These are phyloP conservation scores for Rhododendron williamsianum DNA, from an alignment of 148 eudicot species.

Conservation along the genomic window DNA sequence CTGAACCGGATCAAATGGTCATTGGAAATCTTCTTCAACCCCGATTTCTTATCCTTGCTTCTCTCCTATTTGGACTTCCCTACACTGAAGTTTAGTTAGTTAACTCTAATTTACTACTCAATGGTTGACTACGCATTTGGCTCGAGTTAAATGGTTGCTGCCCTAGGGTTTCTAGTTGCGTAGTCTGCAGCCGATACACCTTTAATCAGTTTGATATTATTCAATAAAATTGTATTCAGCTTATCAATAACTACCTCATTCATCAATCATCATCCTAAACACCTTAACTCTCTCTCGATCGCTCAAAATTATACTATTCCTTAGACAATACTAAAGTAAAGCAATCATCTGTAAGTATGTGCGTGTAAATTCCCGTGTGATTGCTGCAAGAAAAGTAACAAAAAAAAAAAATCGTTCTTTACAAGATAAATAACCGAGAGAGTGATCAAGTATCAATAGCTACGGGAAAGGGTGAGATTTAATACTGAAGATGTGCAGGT, in stretches of 20 bases:
- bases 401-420: background rate
- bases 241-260: background rate
- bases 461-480: background rate
- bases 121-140: background rate
- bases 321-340: background rate
- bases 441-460: background rate
- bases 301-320: background rate
- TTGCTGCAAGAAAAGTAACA: background rate
- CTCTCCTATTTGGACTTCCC: background rate
- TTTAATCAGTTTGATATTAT: background rate
- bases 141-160: background rate
- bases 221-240: background rate
- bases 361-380: background rate
- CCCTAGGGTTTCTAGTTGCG: background rate
- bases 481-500: constrained; percentile 90
- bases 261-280: constrained; percentile 4
- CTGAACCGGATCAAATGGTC: background rate
- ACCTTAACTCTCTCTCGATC: background rate
- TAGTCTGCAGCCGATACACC: background rate
- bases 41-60: background rate
- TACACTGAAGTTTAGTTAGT: background rate
- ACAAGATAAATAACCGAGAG: background rate
- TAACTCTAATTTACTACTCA: background rate
- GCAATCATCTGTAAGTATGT: no score
- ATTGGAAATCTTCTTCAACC: background rate